These are phyloP conservation scores for Nevesoporus exiguus DNA, from an alignment of 768 basidiomycete species.

Conservation along the genomic window DNA sequence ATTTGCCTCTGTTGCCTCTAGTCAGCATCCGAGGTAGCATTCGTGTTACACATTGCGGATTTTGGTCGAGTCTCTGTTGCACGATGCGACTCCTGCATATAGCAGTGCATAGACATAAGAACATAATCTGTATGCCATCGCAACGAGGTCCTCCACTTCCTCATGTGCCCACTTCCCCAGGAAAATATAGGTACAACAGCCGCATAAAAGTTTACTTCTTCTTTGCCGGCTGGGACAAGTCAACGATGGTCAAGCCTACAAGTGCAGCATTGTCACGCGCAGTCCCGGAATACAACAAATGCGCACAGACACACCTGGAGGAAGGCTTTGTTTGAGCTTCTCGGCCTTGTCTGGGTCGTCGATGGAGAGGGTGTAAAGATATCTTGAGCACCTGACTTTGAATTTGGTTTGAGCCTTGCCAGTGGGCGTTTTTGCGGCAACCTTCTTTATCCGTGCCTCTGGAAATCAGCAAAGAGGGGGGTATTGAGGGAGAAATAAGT, in stretches of 20 bases:
- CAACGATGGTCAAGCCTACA: slow-evolving; percentile 66
- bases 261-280: background rate
- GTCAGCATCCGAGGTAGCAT: too few species aligned
- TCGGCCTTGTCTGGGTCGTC: slow-evolving; percentile 98
- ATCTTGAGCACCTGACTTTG: slow-evolving; percentile 96
- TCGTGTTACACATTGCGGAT: background rate
- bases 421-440: slow-evolving; percentile 58
- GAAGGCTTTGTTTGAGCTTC: slow-evolving; percentile 92
- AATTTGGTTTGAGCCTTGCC: slow-evolving; percentile 91
- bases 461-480: slow-evolving; percentile 4
- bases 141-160: slow-evolving; percentile 4
- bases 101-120: slow-evolving; percentile 20
- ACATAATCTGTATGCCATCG: slow-evolving; percentile 13
- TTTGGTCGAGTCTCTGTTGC: slow-evolving; percentile 12
- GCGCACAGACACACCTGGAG: slow-evolving; percentile 70
- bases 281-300: background rate
- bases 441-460: slow-evolving; percentile 99
- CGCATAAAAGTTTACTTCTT: slow-evolving; percentile 60
- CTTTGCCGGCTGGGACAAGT: slow-evolving; percentile 58
- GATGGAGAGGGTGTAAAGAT: slow-evolving; percentile 94
- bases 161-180: background rate
- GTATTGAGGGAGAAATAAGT: background rate
- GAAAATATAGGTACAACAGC: slow-evolving; percentile 5
- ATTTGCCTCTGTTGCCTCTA: too few species aligned
- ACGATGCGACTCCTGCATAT: slow-evolving; percentile 16